These are phyloP conservation scores for Mrakia gelida DNA, from an alignment of 768 basidiomycete species.

Conservation along the genomic window DNA sequence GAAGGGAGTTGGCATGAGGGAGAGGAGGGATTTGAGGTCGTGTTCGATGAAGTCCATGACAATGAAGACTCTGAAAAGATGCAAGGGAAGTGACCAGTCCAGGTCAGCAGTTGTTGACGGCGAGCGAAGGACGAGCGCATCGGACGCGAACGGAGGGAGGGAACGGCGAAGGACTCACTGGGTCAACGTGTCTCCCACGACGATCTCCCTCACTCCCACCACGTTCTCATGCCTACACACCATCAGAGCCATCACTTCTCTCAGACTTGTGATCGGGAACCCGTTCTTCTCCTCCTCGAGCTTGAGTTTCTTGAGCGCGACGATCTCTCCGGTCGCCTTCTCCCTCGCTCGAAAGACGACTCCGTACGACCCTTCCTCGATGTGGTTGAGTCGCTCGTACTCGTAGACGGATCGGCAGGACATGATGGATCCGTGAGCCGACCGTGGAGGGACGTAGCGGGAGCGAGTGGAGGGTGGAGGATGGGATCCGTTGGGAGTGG, in stretches of 20 bases:
- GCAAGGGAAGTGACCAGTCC: too few relatives aligned
- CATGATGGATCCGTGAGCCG: slow-evolving; percentile 68
- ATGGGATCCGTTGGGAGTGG: not conserved
- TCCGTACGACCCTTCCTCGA: slow-evolving; percentile 97
- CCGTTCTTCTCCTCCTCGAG: slow-evolving; percentile 98
- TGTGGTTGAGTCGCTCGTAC: slow-evolving; percentile 92
- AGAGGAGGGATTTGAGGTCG: slow-evolving; percentile 92
- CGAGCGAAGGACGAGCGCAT: not conserved
- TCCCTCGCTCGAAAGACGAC: slow-evolving; percentile 95
- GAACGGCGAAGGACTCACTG: slow-evolving; percentile 67
- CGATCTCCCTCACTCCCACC: slow-evolving; percentile 92
- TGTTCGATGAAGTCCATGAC: slow-evolving; percentile 99
- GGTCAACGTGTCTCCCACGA: slow-evolving; percentile 95
- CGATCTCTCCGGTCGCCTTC: slow-evolving; percentile 89
- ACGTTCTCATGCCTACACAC: slow-evolving; percentile 90
- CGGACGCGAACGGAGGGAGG: slow-evolving; percentile 23
- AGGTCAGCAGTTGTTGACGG: too few relatives aligned
- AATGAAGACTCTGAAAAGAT: slow-evolving; percentile 74
- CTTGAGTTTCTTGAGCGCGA: slow-evolving; percentile 95
- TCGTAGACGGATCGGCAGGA: slow-evolving; percentile 90
- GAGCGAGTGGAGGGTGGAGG: slow-evolving; percentile 30
- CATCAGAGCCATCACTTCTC: slow-evolving; percentile 97
- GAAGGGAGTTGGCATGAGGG: slow-evolving; percentile 93
- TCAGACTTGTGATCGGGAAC: slow-evolving; percentile 92
- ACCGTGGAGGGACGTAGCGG: slow-evolving; percentile 56